Base-by-base conservation (phyloP, 1,284 basidiomycete genomes). In the Microbotryomycetes sp. region DNA sequence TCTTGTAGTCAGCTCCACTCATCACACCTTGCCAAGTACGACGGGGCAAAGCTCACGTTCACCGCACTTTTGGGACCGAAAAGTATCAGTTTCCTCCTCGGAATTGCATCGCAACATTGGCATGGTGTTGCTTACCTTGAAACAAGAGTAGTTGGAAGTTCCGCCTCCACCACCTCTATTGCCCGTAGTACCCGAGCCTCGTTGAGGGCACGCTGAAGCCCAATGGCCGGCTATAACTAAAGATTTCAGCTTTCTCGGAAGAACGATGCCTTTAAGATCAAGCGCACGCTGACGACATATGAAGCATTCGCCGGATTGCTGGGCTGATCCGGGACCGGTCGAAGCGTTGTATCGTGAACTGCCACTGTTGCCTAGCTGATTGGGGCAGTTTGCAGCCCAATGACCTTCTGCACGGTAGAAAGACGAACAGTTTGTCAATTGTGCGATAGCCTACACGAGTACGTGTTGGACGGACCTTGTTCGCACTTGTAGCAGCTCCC, bases 281-380 rank as follows among this genome's bases (percentile, higher is more conserved):
- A 5, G 6, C 47, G 4, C 16, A 50, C 45, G 31, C 35, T 59
- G 48, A 11, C 55, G 41, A 45, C 62, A 61, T 21, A 52, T 62
- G 57, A 50, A 69, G 57, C 68, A 69, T 21, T 61, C 64, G 31
- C 65, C 60, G 5, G 59, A 26, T 53, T 67, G 69, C 16, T 52
- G 46, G 30, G 23, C 24, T 13, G 75, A 70, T 78, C 78, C 79
- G 64, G 79, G 77, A 21, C 78, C 78, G 4, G 62, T 70, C 66
- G 26, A 67, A 65, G 41, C 49, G 61, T 59, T 55, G 6, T 21
- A 13, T n/a, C 35, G 48, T 5, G 54, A 54, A 7, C 48, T 35
- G 21, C 15, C 31, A 1, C 50, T 24, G 5, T 52, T 28, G 29
- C 59, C 54, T 7, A 45, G 21, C 21, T 54, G 31, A 11, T 55